Evolutionary conservation across 108 stramenopile species (phyloP), one percentile per base, ranked within the genome.

Genomic region (Poteriospumella lacustris): DNA sequence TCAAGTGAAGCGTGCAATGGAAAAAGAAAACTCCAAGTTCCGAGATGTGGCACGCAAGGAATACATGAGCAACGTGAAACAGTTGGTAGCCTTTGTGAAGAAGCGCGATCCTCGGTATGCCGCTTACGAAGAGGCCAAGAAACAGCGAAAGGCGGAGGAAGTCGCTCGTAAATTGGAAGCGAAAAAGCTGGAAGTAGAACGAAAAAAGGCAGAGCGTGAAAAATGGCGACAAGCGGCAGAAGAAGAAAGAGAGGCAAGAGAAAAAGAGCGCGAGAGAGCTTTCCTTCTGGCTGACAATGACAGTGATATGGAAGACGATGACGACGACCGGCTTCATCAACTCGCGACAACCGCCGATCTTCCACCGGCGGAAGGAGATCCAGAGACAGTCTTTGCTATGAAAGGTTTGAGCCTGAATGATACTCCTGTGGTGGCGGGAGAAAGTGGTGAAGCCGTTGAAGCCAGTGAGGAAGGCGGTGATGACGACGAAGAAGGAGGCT

Each of bases 81-180:
- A 15, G 0, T 62, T 83, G 41, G 79, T 47, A 1, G 15, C 1
- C 15, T 83, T 73, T 36, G 76, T 80, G 24, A 76, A 62, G 75
- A 59, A 60, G 40, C 75, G 83, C 26, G 83, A 83, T 64, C 60
- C 75, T 9, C 75, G 83, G 1, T 68, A 79, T 1, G 59, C 44
- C 2, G 38, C 40, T 29, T 33, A 33, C 33, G 70, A 73, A 73
- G 12, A 26, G 5, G 70, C 26, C 9, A 44, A 56, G 9, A 38
- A 3, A 3, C 5, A 42, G 28, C 70, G 41, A 1, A 81, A 82
- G 28, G 79, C 73, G 58, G 84, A 85, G 36, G 83, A 80, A 82
- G 39, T 42, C 2, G 1, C 2, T 39, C 67, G 67, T 29, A 62
- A 78, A 43, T 1, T 38, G 43, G 70, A 24, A 1, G 38, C 26